A percentile compares a stretch with the other conserved stretches of the same genome.
These are phyloP conservation scores for Podila verticillata DNA, from an alignment of 192 early-diverging fungal species.

Conservation along the genomic window DNA sequence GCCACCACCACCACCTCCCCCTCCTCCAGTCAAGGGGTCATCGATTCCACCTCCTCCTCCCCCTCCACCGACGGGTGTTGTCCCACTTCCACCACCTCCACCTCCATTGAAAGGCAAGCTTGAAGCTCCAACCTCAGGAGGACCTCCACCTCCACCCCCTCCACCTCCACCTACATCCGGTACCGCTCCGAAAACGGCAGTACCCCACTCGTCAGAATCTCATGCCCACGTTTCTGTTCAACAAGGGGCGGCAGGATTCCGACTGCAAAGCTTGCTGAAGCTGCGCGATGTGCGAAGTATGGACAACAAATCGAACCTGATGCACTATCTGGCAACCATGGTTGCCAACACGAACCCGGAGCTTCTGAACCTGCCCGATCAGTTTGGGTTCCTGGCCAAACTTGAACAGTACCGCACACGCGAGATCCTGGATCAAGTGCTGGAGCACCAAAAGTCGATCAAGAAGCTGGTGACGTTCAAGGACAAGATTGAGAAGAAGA, in stretches of 20 bases:
- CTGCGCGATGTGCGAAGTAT: conserved; percentile 40
- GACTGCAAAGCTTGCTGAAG: conserved; percentile 33
- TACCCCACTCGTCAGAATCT: not conserved
- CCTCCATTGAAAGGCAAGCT: not conserved
- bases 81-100: not conserved
- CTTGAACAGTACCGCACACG: conserved; percentile 38
- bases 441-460: conserved; percentile 43
- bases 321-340: conserved; percentile 48
- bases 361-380: conserved; percentile 26
- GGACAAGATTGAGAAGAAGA: conserved; percentile 3
- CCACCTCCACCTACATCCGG: not conserved
- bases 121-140: not conserved
- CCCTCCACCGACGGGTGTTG: not conserved
- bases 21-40: not conserved
- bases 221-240: not conserved
- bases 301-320: conserved; percentile 47
- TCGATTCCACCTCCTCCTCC: not conserved
- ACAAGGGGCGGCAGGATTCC: conserved; percentile 46
- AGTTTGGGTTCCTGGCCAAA: conserved; percentile 27
- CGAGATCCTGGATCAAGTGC: conserved; percentile 41
- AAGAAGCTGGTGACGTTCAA: conserved; percentile 8
- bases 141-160: conserved; percentile 17
- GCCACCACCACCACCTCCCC: not conserved
- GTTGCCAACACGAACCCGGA: conserved; percentile 44
- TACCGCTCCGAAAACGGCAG: not conserved